Evolutionary conservation across 306 rosid genomes (phyloP).

Genomic region (Biancaea sappan): DNA sequence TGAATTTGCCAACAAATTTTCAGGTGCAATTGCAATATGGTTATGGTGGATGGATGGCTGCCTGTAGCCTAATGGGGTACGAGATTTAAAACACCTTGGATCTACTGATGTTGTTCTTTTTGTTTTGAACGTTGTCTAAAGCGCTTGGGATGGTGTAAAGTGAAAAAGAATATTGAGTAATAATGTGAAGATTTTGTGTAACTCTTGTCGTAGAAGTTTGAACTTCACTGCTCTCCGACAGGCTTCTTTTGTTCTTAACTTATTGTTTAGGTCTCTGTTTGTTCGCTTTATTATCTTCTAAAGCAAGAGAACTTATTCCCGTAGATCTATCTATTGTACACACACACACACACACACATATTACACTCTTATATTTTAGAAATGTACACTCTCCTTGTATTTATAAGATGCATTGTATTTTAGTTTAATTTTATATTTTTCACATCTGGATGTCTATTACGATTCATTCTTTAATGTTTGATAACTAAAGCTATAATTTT

Average conservation of each 20-base stretch:
- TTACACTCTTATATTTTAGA: too few relatives aligned
- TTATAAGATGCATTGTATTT: too few relatives aligned
- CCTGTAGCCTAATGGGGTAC: too few relatives aligned
- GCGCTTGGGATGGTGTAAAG: constrained; percentile 39
- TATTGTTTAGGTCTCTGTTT: not conserved
- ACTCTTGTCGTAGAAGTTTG: constrained; percentile 22
- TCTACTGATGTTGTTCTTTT: not conserved
- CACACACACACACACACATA: too few relatives aligned
- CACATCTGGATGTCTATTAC: too few relatives aligned
- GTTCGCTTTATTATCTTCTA: not conserved
- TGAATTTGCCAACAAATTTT: too few relatives aligned
- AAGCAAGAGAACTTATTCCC: constrained; percentile 41
- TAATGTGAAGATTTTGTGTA: constrained; percentile 4
- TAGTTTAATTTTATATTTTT: too few relatives aligned
- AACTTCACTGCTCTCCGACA: constrained; percentile 48
- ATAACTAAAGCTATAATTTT: too few relatives aligned
- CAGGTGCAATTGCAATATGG: too few relatives aligned
- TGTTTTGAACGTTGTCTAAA: constrained; percentile 10
- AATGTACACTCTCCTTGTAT: too few relatives aligned
- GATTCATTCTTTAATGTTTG: too few relatives aligned
- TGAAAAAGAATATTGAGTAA: constrained; percentile 35
- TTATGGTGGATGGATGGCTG: too few relatives aligned
- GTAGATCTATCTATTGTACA: constrained; percentile 15
- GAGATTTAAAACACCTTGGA: not conserved
- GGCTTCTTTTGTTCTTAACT: constrained; percentile 43